phyloP scores from a whole-genome alignment of 164 flowering plant genomes.

The Euptelea pleiosperma region DNA sequence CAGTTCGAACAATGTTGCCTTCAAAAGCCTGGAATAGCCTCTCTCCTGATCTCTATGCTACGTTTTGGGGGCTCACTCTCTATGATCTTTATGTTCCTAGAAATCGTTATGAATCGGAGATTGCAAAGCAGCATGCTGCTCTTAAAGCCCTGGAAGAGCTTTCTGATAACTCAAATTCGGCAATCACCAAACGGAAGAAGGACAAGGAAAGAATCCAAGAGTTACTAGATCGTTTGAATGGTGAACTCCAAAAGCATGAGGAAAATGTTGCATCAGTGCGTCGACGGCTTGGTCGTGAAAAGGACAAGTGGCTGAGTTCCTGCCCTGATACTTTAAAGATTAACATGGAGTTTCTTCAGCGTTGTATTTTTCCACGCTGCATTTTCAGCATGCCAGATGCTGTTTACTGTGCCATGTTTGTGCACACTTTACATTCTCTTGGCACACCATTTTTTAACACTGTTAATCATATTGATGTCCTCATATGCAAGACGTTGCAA shows the following conservation, averaged over 20 bases:
- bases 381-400: constrained; percentile 98
- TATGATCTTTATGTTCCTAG: constrained; percentile 96
- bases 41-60: constrained; percentile 95
- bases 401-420: constrained; percentile 96
- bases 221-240: constrained; percentile 78
- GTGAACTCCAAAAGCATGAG: constrained; percentile 82
- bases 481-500: constrained; percentile 95
- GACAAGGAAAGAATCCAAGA: constrained; percentile 98
- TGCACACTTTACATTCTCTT: constrained; percentile 90
- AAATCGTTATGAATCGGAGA: constrained; percentile 85
- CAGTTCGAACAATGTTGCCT: constrained; percentile 81
- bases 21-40: constrained; percentile 98
- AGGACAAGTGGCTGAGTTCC: constrained; percentile 94
- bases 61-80: constrained; percentile 98
- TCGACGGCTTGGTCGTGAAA: constrained; percentile 77
- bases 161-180: constrained; percentile 92
- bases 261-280: constrained; percentile 87
- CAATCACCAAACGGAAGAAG: constrained; percentile 91
- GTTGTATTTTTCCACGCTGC: constrained; percentile 97
- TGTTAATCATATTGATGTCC: constrained; percentile 96
- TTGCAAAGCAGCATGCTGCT: constrained; percentile 83
- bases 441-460: constrained; percentile 98
- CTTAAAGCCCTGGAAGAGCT: constrained; percentile 93
- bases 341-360: constrained; percentile 98
- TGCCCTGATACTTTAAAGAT: constrained; percentile 98